Evolutionary conservation across 371 early-diverging fungal species (phyloP).

Genomic region (Fennellomyces sp.): DNA sequence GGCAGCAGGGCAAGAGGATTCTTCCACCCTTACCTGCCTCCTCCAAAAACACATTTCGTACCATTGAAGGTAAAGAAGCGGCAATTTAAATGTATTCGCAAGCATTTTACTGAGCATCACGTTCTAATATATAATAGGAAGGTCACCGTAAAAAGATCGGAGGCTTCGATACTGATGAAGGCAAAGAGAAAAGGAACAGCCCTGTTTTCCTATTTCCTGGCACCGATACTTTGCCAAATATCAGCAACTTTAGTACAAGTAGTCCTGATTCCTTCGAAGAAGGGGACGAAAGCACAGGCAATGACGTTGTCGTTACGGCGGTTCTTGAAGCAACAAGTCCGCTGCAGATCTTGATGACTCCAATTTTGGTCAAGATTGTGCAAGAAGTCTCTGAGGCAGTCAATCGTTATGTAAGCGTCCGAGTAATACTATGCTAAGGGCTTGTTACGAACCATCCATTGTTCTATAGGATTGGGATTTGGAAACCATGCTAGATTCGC

Average conservation of each 20-base stretch:
- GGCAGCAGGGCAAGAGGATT: constrained; percentile 21
- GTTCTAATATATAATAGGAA: no score
- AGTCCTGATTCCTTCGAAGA: background rate
- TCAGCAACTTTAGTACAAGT: background rate
- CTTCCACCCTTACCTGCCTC: constrained; percentile 58
- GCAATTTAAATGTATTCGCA: background rate
- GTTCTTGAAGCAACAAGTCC: constrained; percentile 65
- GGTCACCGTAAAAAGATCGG: constrained; percentile 1
- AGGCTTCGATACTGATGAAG: constrained; percentile 1
- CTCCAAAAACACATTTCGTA: constrained; percentile 43
- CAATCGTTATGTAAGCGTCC: constrained; percentile 58
- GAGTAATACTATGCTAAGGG: background rate
- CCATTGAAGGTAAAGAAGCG: constrained; percentile 36
- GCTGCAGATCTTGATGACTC: constrained; percentile 67
- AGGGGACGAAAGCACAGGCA: constrained; percentile 23
- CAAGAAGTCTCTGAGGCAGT: constrained; percentile 73
- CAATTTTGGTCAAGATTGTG: constrained; percentile 74
- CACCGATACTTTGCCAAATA: background rate
- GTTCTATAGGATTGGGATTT: constrained; percentile 63
- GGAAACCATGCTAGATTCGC: constrained; percentile 72
- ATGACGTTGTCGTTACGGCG: constrained; percentile 52
- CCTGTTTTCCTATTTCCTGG: constrained; percentile 7
- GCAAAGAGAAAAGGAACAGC: background rate
- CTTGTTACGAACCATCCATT: background rate
- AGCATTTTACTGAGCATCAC: background rate